Evolutionary conservation across 2,329 filamentous ascomycete genomes (phyloP), one percentile per base, ranked within the genome.

Genomic region (Diaporthe sp.): DNA sequence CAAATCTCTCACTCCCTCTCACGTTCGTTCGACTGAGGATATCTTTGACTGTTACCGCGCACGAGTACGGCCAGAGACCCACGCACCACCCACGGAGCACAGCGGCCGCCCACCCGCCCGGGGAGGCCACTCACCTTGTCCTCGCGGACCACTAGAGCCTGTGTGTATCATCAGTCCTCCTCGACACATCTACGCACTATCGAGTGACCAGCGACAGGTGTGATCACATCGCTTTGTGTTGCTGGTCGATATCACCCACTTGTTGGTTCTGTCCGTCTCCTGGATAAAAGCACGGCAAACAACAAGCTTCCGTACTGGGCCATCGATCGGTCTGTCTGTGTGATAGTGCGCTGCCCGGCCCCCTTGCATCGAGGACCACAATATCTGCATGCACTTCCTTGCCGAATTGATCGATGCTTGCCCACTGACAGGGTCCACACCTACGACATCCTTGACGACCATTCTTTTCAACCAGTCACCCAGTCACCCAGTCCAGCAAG

Each of bases 311-410:
- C 74, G 51, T 55, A 73, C 56, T 63, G 44, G 63, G 50, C 51
- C 63, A 58, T 30, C 56, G 25, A 53, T 39, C 55, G 56, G 53
- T n/a, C 30, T 39, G 65, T 74, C 30, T 50, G 65, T 74, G 73
- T 71, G 71, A 71, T 73, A 73, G 71, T 69, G 66, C 68, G 63
- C 69, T 53, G 56, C 58, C 56, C 72, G 63, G 61, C 55, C 72
- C 58, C 56, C 72, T 58, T 47, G 63, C 56, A 63, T 74, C 69
- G 50, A 71, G 63, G 22, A 47, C 69, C 66, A 73, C 71, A 42
- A 32, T 47, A 69, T 55, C 72, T 73, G 74, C 74, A 74, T 68
- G 71, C 68, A 50, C 63, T 53, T 75, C 59, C 59, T 59, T 73
- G 68, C 74, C 71, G 68, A 58, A 50, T 56, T 61, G 59, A 71